These are phyloP conservation scores for Thielaviopsis populi DNA, from an alignment of 2,329 filamentous ascomycete species.

Conservation along the genomic window DNA sequence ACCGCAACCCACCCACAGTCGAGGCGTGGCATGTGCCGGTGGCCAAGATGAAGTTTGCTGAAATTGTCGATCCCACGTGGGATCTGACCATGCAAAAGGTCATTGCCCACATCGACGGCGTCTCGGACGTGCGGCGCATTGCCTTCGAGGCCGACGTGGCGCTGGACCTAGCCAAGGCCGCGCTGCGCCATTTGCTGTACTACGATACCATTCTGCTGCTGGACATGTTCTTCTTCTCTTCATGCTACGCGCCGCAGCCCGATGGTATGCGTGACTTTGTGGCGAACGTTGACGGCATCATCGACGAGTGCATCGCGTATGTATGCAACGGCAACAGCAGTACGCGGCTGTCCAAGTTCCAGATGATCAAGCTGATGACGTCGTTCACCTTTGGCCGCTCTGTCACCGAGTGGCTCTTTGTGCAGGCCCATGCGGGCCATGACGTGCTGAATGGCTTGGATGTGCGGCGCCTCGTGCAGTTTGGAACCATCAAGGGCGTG, in stretches of 20 bases:
- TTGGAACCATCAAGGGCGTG: constrained; percentile 89
- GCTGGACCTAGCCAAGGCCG: constrained; percentile 69
- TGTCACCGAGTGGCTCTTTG: constrained; percentile 74
- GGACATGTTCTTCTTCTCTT: constrained; percentile 88
- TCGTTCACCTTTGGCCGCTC: constrained; percentile 69
- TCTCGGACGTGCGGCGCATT: constrained; percentile 78
- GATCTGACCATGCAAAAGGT: constrained; percentile 67
- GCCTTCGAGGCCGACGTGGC: constrained; percentile 75
- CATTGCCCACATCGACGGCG: constrained; percentile 75
- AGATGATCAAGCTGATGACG: constrained; percentile 70
- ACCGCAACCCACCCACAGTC: constrained; percentile 60
- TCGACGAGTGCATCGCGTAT: constrained; percentile 79
- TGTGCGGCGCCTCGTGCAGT: constrained; percentile 81
- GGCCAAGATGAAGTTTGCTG: constrained; percentile 47
- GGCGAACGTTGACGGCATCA: constrained; percentile 54
- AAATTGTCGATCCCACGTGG: constrained; percentile 53
- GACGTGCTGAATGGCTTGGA: constrained; percentile 63
- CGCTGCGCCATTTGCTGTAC: constrained; percentile 78
- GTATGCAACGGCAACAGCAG: constrained; percentile 39
- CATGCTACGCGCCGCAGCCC: constrained; percentile 70
- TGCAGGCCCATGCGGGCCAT: constrained; percentile 51
- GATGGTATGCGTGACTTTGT: constrained; percentile 63
- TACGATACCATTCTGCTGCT: constrained; percentile 83
- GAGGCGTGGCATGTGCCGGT: constrained; percentile 86
- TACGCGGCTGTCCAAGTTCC: constrained; percentile 38